These are phyloP conservation scores for Agaricus bisporus DNA, from an alignment of 768 basidiomycete species.

Conservation along the genomic window DNA sequence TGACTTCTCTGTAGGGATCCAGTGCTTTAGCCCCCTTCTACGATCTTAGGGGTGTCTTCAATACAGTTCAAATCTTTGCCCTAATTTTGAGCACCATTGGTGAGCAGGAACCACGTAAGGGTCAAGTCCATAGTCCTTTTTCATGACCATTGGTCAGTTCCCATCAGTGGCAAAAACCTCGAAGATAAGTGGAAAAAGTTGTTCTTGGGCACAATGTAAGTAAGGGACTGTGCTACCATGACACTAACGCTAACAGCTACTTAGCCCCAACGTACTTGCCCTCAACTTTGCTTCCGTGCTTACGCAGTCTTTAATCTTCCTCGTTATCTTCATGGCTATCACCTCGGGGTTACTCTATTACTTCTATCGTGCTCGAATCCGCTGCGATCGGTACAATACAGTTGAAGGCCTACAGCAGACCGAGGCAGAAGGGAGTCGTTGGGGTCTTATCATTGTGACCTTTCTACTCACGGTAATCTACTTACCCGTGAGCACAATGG, in stretches of 20 bases:
- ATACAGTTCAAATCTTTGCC: conserved; percentile 68
- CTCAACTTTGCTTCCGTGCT: conserved; percentile 65
- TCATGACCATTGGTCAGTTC: conserved; percentile 23
- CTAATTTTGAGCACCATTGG: conserved; percentile 63
- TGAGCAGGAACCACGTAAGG: conserved; percentile 18
- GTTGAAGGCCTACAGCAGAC: conserved; percentile 51
- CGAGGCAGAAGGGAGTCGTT: conserved; percentile 34
- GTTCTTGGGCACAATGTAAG: conserved; percentile 65
- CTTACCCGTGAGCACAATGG: conserved; percentile 72
- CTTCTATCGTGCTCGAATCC: conserved; percentile 45
- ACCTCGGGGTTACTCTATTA: conserved; percentile 48
- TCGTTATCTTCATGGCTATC: conserved; percentile 52
- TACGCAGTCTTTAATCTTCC: conserved; percentile 51
- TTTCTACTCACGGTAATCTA: conserved; percentile 68
- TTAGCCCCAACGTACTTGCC: conserved; percentile 67
- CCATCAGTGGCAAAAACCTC: conserved; percentile 29
- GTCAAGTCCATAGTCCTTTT: neutral
- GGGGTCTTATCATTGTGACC: conserved; percentile 53
- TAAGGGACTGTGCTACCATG: neutral
- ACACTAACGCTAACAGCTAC: conserved; percentile 5
- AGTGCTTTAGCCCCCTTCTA: conserved; percentile 64
- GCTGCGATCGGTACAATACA: conserved; percentile 41
- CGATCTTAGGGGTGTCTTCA: conserved; percentile 62
- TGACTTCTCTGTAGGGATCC: conserved; percentile 45
- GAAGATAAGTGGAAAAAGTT: conserved; percentile 49